Evolutionary conservation across 139 green algal species (phyloP).

Genomic region (Coelastrella sp.): DNA sequence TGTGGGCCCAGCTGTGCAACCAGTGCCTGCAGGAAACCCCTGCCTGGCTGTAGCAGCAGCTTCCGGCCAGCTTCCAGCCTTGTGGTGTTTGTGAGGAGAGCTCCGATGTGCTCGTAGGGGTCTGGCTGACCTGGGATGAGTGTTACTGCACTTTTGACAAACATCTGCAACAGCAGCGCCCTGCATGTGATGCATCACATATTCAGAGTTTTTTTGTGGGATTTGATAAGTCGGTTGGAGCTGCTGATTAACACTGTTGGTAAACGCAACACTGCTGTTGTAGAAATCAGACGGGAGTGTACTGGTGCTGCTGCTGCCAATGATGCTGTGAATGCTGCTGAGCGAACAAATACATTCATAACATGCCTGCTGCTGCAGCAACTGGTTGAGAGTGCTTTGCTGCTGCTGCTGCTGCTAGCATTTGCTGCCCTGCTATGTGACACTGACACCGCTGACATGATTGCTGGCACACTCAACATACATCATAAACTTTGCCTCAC

Average conservation of each 20-base stretch:
- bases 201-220: neutral
- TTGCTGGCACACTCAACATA: no score
- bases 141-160: conserved; percentile 59
- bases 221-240: no score
- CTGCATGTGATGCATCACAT: conserved; percentile 30
- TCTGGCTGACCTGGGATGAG: conserved; percentile 50
- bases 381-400: neutral
- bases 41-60: conserved; percentile 81
- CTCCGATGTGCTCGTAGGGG: conserved; percentile 77
- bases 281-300: no score
- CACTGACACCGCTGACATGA: neutral
- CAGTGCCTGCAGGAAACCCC: conserved; percentile 68
- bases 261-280: no score
- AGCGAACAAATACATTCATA: no score
- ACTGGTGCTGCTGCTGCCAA: neutral
- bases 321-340: neutral
- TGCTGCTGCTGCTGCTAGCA: neutral
- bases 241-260: no score
- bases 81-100: conserved; percentile 83
- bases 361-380: neutral
- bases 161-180: conserved; percentile 76
- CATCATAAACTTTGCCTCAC: conserved; percentile 33
- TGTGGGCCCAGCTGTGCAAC: conserved; percentile 48
- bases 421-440: neutral
- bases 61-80: conserved; percentile 61